Conservation (phyloP, 2,329 filamentous ascomycete species). For the Onygenales sp. region DNA sequence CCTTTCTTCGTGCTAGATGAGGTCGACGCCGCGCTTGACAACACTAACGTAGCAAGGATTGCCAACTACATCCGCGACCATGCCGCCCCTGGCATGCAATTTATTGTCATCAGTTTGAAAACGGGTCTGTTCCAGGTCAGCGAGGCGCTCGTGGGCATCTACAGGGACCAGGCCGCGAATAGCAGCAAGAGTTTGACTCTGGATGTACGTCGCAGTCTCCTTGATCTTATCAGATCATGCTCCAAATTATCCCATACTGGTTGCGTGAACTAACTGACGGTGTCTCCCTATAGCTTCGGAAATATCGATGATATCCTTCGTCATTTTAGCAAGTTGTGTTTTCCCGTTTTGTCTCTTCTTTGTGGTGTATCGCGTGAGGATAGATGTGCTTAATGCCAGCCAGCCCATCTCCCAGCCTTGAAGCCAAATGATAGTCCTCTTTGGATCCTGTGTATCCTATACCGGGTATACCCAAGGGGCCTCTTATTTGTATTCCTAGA, state of each 20-base stretch:
- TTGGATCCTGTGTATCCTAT: no score
- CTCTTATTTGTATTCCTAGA: no score
- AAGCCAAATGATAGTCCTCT: no score
- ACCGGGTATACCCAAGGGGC: no score
- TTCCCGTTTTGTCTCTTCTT: neutral
- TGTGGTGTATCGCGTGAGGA: neutral
- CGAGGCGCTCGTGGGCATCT: slow-evolving; percentile 90
- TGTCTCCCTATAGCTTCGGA: slow-evolving; percentile 11
- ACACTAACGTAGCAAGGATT: slow-evolving; percentile 91
- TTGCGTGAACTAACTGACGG: neutral
- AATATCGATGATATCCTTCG: slow-evolving; percentile 9
- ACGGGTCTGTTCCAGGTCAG: slow-evolving; percentile 92
- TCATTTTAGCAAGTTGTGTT: neutral
- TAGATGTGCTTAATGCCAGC: neutral
- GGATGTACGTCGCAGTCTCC: slow-evolving; percentile 61
- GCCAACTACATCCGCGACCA: slow-evolving; percentile 94
- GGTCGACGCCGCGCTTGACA: slow-evolving; percentile 95
- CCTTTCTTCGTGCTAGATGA: slow-evolving; percentile 98
- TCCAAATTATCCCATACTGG: neutral
- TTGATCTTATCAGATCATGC: neutral
- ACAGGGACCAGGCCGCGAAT: slow-evolving; percentile 88
- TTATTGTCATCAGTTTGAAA: slow-evolving; percentile 96
- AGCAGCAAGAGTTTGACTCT: slow-evolving; percentile 84
- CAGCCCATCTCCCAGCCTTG: no score
- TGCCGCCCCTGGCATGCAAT: slow-evolving; percentile 94